A percentile compares a stretch with the other conserved stretches of the same genome.
These are phyloP conservation scores for Plasmodium relictum DNA, from an alignment of 169 alveolate genomes.

Conservation along the genomic window DNA sequence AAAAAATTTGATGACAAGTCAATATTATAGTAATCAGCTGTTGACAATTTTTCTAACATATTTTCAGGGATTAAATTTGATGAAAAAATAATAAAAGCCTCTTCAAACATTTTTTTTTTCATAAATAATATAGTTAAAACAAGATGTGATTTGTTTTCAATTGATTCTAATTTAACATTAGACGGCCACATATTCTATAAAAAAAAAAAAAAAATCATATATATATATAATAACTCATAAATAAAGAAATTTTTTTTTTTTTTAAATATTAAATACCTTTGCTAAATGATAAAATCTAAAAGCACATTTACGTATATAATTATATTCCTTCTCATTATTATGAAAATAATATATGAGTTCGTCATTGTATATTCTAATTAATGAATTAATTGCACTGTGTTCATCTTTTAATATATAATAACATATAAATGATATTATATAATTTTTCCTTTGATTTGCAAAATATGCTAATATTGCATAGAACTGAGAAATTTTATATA, in stretches of 20 bases:
- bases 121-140: slow-evolving; percentile 54
- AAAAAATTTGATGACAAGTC: slow-evolving; percentile 69
- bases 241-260: neutral
- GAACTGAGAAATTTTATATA: slow-evolving; percentile 72
- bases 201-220: slow-evolving; percentile 8
- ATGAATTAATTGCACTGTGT: slow-evolving; percentile 63
- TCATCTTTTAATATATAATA: slow-evolving; percentile 71
- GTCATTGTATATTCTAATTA: slow-evolving; percentile 67
- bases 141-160: slow-evolving; percentile 65
- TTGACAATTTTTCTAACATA: slow-evolving; percentile 69
- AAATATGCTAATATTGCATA: slow-evolving; percentile 67
- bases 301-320: slow-evolving; percentile 73
- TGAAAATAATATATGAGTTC: slow-evolving; percentile 69
- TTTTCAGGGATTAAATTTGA: slow-evolving; percentile 48
- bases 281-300: slow-evolving; percentile 76
- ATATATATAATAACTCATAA: neutral
- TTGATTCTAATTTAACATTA: slow-evolving; percentile 59
- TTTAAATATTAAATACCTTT: slow-evolving; percentile 7
- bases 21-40: slow-evolving; percentile 65
- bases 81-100: slow-evolving; percentile 72
- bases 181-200: slow-evolving; percentile 79
- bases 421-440: slow-evolving; percentile 70
- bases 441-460: slow-evolving; percentile 74
- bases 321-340: slow-evolving; percentile 69
- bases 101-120: slow-evolving; percentile 77